Conservation (phyloP, 352 stramenopile genomes). For the Phytopythium mirpurense region DNA sequence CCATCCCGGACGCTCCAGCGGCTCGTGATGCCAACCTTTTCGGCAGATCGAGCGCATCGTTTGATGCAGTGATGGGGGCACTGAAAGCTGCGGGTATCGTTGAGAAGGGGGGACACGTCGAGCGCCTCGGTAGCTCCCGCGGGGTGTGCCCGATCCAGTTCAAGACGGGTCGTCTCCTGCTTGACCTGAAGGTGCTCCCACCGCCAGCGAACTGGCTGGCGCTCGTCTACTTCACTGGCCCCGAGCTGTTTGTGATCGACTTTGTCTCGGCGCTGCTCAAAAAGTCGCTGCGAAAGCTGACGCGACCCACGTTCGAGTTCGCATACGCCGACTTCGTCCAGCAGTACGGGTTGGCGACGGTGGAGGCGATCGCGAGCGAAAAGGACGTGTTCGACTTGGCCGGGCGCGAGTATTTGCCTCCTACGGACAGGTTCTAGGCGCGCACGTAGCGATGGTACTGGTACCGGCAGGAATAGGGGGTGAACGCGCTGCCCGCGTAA, state of each 20-base stretch:
- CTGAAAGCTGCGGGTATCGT: conserved; percentile 37
- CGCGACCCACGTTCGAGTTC: conserved; percentile 48
- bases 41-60: background rate
- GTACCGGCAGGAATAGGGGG: too few species aligned
- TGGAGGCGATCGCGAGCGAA: conserved; percentile 44
- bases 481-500: background rate
- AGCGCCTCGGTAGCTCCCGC: conserved; percentile 11
- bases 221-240: conserved; percentile 72
- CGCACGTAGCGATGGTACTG: too few species aligned
- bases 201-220: conserved; percentile 61
- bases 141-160: conserved; percentile 54
- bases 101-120: conserved; percentile 4
- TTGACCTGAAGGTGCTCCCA: conserved; percentile 68
- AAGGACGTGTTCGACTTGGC: conserved; percentile 56
- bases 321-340: conserved; percentile 33
- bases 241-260: conserved; percentile 38
- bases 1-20: conserved; percentile 13
- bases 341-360: conserved; percentile 20
- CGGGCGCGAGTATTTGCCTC: conserved; percentile 37
- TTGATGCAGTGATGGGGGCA: conserved; percentile 34
- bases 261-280: conserved; percentile 45
- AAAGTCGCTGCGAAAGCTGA: conserved; percentile 35
- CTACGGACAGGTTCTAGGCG: conserved; percentile 26
- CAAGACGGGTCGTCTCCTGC: conserved; percentile 42
- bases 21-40: background rate